phyloP scores from a whole-genome alignment of 495 filamentous ascomycete genomes.

The Durotheca rogersii region DNA sequence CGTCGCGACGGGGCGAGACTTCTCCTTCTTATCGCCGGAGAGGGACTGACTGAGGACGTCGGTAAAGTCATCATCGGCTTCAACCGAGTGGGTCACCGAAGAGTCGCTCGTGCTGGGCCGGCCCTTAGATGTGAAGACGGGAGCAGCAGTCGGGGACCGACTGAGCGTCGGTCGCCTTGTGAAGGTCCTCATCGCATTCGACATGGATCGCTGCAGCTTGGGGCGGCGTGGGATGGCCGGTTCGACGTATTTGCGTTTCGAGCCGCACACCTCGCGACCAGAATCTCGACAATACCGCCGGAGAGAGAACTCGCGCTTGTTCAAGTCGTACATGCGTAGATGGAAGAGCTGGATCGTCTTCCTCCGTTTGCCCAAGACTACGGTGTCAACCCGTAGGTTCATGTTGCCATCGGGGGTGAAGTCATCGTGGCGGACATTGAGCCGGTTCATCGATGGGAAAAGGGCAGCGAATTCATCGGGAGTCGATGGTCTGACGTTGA shows the following conservation, averaged over 20 bases:
- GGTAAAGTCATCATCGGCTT: slow-evolving; percentile 51
- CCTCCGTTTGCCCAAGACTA: slow-evolving; percentile 58
- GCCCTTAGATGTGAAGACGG: slow-evolving; percentile 40
- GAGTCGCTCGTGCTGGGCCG: slow-evolving; percentile 49
- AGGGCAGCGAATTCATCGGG: slow-evolving; percentile 81
- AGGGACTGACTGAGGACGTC: slow-evolving; percentile 42
- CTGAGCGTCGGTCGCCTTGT: slow-evolving; percentile 57
- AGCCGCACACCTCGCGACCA: slow-evolving; percentile 90
- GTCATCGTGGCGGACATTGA: slow-evolving; percentile 89
- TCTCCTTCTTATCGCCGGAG: slow-evolving; percentile 38
- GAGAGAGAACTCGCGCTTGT: slow-evolving; percentile 82
- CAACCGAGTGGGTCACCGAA: slow-evolving; percentile 17
- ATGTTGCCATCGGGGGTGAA: slow-evolving; percentile 92
- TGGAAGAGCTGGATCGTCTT: slow-evolving; percentile 86
- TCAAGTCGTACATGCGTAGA: slow-evolving; percentile 91
- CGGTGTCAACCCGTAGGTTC: slow-evolving; percentile 89
- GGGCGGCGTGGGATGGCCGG: slow-evolving; percentile 41
- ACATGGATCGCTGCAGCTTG: slow-evolving; percentile 68
- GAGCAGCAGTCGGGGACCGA: slow-evolving; percentile 47
- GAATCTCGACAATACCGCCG: slow-evolving; percentile 90
- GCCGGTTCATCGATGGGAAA: slow-evolving; percentile 79
- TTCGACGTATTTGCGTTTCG: slow-evolving; percentile 66
- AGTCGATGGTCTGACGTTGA: slow-evolving; percentile 69
- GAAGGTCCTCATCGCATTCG: slow-evolving; percentile 69
- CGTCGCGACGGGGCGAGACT: slow-evolving; percentile 52